Evolutionary conservation across 108 stramenopile species (phyloP).

Genomic region (Cyclostephanos invisitatus): DNA sequence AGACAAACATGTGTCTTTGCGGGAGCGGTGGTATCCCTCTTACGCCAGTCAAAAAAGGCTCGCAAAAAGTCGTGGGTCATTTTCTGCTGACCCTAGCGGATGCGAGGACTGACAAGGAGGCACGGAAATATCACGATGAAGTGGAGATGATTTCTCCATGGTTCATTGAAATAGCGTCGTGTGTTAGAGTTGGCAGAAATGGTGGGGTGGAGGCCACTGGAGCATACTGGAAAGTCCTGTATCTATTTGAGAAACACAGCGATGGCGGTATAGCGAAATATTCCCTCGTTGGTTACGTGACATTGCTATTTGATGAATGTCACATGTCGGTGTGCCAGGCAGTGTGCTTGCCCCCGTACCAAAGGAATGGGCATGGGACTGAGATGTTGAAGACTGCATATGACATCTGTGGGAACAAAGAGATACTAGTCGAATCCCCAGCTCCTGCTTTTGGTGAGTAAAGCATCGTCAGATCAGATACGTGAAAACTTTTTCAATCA

Average conservation of each 20-base stretch:
- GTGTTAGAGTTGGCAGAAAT: conserved; percentile 54
- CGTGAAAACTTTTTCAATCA: background rate
- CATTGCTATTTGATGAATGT: conserved; percentile 39
- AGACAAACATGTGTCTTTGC: conserved; percentile 7
- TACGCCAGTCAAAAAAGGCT: background rate
- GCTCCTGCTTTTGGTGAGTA: conserved; percentile 63
- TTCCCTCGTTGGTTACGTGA: conserved; percentile 75
- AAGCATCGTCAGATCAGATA: background rate
- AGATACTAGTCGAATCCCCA: conserved; percentile 82
- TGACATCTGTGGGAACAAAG: conserved; percentile 46
- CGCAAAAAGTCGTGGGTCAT: background rate
- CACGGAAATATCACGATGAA: conserved; percentile 57
- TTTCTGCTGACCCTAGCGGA: conserved; percentile 71
- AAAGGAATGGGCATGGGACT: conserved; percentile 82
- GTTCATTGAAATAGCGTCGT: conserved; percentile 81
- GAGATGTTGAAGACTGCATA: conserved; percentile 56
- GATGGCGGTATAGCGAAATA: conserved; percentile 25
- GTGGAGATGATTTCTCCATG: conserved; percentile 70
- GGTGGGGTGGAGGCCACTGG: conserved; percentile 36
- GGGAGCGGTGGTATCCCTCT: conserved; percentile 23
- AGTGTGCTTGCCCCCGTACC: conserved; percentile 73
- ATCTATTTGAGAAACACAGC: conserved; percentile 63
- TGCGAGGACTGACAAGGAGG: conserved; percentile 30
- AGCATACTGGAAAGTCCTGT: conserved; percentile 76
- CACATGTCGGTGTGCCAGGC: conserved; percentile 71